Base-by-base conservation (phyloP, 805 yeast genomes). In the Pichia exigua region DNA sequence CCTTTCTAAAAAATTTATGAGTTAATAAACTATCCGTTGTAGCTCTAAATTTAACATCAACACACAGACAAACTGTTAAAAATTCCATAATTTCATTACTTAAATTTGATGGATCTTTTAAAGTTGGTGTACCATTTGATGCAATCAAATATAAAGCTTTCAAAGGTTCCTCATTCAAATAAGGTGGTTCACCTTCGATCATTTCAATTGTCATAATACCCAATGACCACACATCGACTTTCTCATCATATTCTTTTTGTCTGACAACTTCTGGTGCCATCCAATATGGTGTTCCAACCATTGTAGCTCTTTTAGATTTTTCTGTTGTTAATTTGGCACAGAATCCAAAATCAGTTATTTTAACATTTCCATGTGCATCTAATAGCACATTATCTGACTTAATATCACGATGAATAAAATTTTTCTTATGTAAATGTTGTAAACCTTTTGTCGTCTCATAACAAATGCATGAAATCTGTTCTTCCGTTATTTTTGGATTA, bases 231-330 rank as follows among this genome's bases (percentile, higher is more conserved):
- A 94, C 84, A 70, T 94, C 99, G 44, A 94, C 96, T 65, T 94
- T 91, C 46, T 95, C 94, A 38, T 95, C 99, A 65, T 94, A 94
- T 64, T 91, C 97, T 66, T 90, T 91, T 60, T 95, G 81, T 20
- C 91, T 82, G 27, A 94, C 97, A 49, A 94, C 97, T 67, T 94
- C 99, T 1, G 99, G 99, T 0, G 99, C 99, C 99, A 94, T 94
- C 99, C 99, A 94, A 67, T 94, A 94, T 15, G 99, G 99, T 0
- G 99, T 94, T 17, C 99, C 99, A 18, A 94, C 99, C 96, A 94
- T 89, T 5, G 99, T 94, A 3, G 96, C 90, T 66, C 99, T 82
- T 67, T 92, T 91, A 50, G 86, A 73, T 57, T 87, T 85, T 50
- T 79, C 78, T 57, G 85, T 95, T 39, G 85, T 87, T 54, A 87